phyloP scores from a whole-genome alignment of 768 basidiomycete species.

The Naganishia antarctica region DNA sequence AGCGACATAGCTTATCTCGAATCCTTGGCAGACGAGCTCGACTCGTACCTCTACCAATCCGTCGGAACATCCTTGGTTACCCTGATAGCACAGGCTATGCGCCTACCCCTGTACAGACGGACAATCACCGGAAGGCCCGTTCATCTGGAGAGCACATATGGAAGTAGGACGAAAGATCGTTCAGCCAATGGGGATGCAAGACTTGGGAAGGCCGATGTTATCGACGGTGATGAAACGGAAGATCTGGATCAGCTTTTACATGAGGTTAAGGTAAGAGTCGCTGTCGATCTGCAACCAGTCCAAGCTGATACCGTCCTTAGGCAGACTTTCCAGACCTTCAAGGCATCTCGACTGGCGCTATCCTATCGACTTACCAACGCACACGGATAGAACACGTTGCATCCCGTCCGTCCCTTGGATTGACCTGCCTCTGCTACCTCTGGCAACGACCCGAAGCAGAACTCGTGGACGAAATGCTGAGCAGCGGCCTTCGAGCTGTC shows the following conservation, averaged over 20 bases:
- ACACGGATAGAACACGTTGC: conserved; percentile 97
- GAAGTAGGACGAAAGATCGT: conserved; percentile 56
- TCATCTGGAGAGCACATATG: conserved; percentile 80
- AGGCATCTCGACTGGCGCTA: conserved; percentile 90
- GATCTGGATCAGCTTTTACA: conserved; percentile 72
- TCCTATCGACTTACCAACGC: conserved; percentile 94
- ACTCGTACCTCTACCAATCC: conserved; percentile 98
- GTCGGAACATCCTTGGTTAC: conserved; percentile 92
- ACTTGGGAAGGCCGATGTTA: conserved; percentile 39
- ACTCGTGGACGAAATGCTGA: conserved; percentile 80
- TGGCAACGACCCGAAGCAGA: conserved; percentile 91
- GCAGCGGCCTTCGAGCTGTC: conserved; percentile 68
- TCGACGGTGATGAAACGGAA: conserved; percentile 88
- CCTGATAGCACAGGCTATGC: conserved; percentile 74
- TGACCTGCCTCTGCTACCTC: conserved; percentile 78
- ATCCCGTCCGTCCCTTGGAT: conserved; percentile 58
- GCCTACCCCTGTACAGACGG: conserved; percentile 75
- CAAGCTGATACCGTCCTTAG: conserved; percentile 49
- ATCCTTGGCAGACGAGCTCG: conserved; percentile 74
- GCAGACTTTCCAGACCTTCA: conserved; percentile 69
- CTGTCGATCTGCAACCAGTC: not conserved
- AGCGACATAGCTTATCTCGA: not conserved
- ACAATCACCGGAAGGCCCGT: conserved; percentile 76
- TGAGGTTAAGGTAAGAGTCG: conserved; percentile 65
- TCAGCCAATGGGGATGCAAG: conserved; percentile 19